Evolutionary conservation across 2,329 filamentous ascomycete species (phyloP).

Genomic region (Fusarium acutatum): DNA sequence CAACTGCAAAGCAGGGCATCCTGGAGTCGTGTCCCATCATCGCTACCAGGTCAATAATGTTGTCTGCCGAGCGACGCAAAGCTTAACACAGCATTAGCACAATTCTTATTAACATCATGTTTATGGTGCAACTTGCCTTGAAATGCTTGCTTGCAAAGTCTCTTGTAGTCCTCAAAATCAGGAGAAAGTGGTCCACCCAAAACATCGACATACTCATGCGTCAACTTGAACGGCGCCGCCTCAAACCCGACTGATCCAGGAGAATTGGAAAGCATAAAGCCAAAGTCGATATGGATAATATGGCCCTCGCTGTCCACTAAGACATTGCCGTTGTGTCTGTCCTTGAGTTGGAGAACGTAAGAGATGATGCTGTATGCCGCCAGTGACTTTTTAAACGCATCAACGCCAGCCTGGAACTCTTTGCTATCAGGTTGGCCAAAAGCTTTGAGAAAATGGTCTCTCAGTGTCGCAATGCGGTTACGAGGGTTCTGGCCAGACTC

Average conservation of each 20-base stretch:
- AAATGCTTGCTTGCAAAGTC: slow-evolving; percentile 83
- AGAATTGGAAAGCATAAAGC: slow-evolving; percentile 89
- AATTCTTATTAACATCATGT: not conserved
- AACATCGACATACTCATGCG: slow-evolving; percentile 86
- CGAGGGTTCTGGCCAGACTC: slow-evolving; percentile 77
- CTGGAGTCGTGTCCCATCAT: slow-evolving; percentile 86
- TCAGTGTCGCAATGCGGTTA: slow-evolving; percentile 80
- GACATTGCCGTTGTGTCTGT: slow-evolving; percentile 87
- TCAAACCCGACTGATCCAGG: slow-evolving; percentile 87
- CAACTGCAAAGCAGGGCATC: slow-evolving; percentile 84
- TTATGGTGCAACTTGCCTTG: slow-evolving; percentile 64
- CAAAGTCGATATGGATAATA: slow-evolving; percentile 89
- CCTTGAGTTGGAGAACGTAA: slow-evolving; percentile 85
- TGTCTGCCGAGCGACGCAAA: slow-evolving; percentile 78
- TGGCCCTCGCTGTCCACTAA: slow-evolving; percentile 87
- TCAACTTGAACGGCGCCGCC: slow-evolving; percentile 86
- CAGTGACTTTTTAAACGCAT: slow-evolving; percentile 82
- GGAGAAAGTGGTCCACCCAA: slow-evolving; percentile 76
- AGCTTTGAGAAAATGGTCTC: slow-evolving; percentile 82
- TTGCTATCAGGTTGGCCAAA: slow-evolving; percentile 77
- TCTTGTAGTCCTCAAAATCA: slow-evolving; percentile 80
- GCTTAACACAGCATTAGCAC: slow-evolving; percentile 55
- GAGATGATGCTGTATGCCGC: slow-evolving; percentile 87
- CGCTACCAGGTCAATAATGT: slow-evolving; percentile 81
- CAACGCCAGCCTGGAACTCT: slow-evolving; percentile 74